Conservation (phyloP, 805 yeast species). For the Yarrowia hollandica region DNA sequence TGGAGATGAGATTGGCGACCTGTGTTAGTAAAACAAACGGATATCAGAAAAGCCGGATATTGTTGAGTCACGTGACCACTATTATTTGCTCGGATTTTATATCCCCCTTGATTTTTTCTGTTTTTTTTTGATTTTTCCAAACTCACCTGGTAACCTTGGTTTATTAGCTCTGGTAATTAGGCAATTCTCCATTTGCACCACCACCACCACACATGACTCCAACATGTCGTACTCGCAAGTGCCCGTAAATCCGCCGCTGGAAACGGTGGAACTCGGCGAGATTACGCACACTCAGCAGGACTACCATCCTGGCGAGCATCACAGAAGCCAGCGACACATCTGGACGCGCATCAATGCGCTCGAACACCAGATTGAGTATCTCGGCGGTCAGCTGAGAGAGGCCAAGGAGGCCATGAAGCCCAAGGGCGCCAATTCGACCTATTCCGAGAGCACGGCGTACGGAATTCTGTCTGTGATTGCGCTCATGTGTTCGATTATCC, state of each 20-base stretch:
- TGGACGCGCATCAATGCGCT: slow-evolving; percentile 18
- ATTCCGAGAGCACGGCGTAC: slow-evolving; percentile 1
- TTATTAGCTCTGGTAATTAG: no score
- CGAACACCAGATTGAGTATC: slow-evolving; percentile 8
- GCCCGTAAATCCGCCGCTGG: slow-evolving; percentile 1
- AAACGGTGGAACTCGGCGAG: neutral
- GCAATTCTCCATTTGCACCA: no score
- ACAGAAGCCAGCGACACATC: neutral
- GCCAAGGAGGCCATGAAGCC: slow-evolving; percentile 11
- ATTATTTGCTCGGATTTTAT: no score
- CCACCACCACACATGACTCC: neutral
- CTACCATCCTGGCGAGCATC: slow-evolving; percentile 5
- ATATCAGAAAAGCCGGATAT: no score
- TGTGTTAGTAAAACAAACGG: no score
- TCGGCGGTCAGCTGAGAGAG: neutral
- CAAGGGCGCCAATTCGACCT: neutral
- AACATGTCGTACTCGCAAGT: slow-evolving; percentile 10
- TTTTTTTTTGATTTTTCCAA: no score
- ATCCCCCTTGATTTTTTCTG: no score
- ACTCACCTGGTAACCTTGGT: no score
- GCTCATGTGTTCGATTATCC: slow-evolving; percentile 11
- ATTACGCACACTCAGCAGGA: neutral
- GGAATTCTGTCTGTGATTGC: slow-evolving; percentile 5
- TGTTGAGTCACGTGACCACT: neutral
- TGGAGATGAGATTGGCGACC: neutral